Base-by-base conservation (phyloP, 2,329 filamentous ascomycete genomes). In the Alternaria atra region DNA sequence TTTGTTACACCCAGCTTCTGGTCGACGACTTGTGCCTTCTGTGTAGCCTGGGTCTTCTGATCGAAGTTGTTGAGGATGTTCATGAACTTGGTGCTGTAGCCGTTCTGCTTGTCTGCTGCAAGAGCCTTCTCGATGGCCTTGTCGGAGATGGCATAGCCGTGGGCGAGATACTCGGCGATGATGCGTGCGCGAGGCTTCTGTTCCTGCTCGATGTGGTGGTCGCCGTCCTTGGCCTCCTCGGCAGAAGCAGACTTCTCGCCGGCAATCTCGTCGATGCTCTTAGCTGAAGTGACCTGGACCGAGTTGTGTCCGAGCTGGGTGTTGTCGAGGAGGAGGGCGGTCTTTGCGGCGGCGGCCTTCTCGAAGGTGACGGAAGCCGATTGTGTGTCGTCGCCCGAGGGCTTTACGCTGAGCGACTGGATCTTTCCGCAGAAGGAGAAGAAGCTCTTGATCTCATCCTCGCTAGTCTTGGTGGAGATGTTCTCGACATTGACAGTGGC, bases 401-500 rank as follows among this genome's bases (percentile, higher is more conserved):
- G 81, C 29, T 89, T 92, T 74, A 97, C 87, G 60, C 92, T 89
- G 79, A 99, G 86, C 72, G 87, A 86, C 69, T 88, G 89, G 80
- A 99, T 97, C 86, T 97, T 98, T 80, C 95, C 95, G 46, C 87
- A 90, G 81, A 98, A 98, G 84, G 91, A 95, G 86, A 99, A 99
- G 86, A 99, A 99, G 78, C 97, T 94, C 76, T 89, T 89, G 73
- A 99, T 89, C 82, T 98, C 93, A 82, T 94, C 90, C 81, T 99
- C 93, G 70, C 87, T 89, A 58, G 94, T 97, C 78, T 90, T 82
- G 65, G 84, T 79, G 70, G 91, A 89, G 82, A 99, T 97, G 84
- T 95, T 94, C 83, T 91, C 91, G 74, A 98, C 94, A 83, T 94
- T 84, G 67, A 97, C 92, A 52, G 91, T 94, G 73, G 83, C 86